A percentile compares a stretch with the other conserved stretches of the same genome.
Conservation (phyloP, 305 asterid genomes). For the Fraxinus floribunda region DNA sequence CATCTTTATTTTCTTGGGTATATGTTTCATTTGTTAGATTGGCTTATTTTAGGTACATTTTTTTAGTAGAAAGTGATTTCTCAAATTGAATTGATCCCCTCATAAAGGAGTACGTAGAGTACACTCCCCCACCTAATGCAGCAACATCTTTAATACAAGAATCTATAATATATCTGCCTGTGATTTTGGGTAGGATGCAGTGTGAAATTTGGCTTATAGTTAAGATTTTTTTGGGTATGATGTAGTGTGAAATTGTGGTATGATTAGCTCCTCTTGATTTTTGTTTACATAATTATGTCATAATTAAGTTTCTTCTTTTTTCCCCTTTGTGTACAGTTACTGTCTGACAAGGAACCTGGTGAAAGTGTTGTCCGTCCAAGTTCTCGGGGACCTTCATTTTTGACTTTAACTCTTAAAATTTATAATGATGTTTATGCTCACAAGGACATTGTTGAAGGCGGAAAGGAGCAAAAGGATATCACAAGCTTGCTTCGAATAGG, state of each 20-base stretch:
- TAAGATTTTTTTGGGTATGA: background rate
- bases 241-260: background rate
- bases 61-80: background rate
- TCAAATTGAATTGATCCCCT: background rate
- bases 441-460: slow-evolving; percentile 92
- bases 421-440: slow-evolving; percentile 81
- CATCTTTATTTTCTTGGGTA: background rate
- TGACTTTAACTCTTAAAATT: slow-evolving; percentile 82
- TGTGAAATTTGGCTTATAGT: background rate
- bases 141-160: background rate
- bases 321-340: slow-evolving; percentile 45
- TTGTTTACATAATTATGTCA: background rate
- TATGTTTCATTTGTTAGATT: background rate
- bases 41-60: background rate
- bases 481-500: slow-evolving; percentile 93
- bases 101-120: background rate
- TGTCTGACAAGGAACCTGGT: slow-evolving; percentile 85
- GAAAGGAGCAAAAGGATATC: slow-evolving; percentile 89
- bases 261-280: background rate
- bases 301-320: slow-evolving; percentile 3
- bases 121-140: background rate
- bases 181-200: background rate
- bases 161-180: background rate
- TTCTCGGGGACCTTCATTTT: slow-evolving; percentile 86
- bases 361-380: slow-evolving; percentile 91